These are phyloP conservation scores for Russula sp. DNA, from an alignment of 768 basidiomycete genomes.

Conservation along the genomic window DNA sequence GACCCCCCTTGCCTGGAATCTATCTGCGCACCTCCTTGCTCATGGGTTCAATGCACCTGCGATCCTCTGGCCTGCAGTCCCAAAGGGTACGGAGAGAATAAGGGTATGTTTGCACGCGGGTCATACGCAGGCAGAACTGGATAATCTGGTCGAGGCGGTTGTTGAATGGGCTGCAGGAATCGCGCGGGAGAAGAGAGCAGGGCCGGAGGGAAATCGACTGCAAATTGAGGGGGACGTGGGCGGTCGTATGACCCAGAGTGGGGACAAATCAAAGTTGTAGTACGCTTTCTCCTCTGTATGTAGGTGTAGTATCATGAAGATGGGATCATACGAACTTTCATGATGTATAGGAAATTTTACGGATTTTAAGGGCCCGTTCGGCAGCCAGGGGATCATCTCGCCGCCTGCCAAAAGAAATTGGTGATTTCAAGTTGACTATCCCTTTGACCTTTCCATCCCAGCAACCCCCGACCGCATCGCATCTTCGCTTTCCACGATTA, in stretches of 20 bases:
- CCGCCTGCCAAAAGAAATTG: no score
- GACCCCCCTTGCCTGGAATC: slow-evolving; percentile 47
- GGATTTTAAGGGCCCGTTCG: no score
- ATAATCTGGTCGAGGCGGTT: slow-evolving; percentile 44
- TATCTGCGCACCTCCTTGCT: slow-evolving; percentile 56
- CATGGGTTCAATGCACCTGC: slow-evolving; percentile 59
- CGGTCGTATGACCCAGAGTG: neutral
- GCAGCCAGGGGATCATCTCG: no score
- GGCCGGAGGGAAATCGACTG: neutral
- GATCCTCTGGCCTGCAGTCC: slow-evolving; percentile 85
- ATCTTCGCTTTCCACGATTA: no score
- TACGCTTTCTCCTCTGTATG: neutral
- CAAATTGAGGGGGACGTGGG: neutral
- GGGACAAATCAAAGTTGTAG: neutral
- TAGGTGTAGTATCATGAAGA: neutral
- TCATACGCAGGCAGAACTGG: slow-evolving; percentile 58
- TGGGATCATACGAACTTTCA: no score
- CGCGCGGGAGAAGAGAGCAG: neutral
- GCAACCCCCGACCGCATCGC: no score
- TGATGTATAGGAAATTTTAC: no score
- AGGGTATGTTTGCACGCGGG: slow-evolving; percentile 83
- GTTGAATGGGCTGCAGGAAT: slow-evolving; percentile 36
- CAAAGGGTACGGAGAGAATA: slow-evolving; percentile 75
- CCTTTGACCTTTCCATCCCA: no score
- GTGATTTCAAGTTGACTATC: no score